Percentiles rank a stretch among this genome's conserved stretches.
Evolutionary conservation across 176 grass and related monocot species (phyloP).

Genomic region (Phragmites australis): DNA sequence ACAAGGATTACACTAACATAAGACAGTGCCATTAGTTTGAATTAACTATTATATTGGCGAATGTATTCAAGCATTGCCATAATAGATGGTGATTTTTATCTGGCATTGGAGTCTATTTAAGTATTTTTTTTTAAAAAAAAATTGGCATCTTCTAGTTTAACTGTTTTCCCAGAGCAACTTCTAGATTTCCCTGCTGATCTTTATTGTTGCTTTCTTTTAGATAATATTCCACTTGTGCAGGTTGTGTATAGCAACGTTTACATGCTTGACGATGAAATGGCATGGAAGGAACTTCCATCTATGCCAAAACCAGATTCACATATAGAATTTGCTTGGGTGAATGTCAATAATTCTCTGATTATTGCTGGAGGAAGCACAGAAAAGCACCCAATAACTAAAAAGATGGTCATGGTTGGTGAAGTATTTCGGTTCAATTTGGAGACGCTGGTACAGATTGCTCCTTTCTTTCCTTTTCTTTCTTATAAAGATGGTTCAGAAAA

Average conservation of each 20-base stretch:
- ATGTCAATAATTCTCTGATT: constrained; percentile 83
- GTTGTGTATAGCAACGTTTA: constrained; percentile 93
- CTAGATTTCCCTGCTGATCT: neutral
- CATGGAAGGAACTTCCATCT: constrained; percentile 80
- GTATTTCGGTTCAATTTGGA: constrained; percentile 87
- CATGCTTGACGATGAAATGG: constrained; percentile 77
- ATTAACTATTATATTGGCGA: neutral
- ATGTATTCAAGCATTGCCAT: neutral
- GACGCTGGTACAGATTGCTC: constrained; percentile 48
- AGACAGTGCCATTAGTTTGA: neutral
- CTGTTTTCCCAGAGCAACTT: constrained; percentile 26
- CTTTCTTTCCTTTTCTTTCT: neutral
- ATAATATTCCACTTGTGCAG: constrained; percentile 42
- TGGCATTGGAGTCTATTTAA: neutral
- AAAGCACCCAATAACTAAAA: constrained; percentile 89
- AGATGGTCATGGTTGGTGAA: constrained; percentile 89
- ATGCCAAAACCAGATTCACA: constrained; percentile 96
- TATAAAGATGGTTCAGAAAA: constrained; percentile 4
- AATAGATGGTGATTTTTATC: constrained; percentile 15
- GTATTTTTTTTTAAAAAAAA: neutral
- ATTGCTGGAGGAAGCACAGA: constrained; percentile 89
- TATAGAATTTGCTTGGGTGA: constrained; percentile 96
- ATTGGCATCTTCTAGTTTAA: constrained; percentile 3
- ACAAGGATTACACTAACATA: neutral
- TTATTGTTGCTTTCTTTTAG: neutral